Base-by-base conservation (phyloP, 441 rosid genomes). In the Croton setiger region DNA sequence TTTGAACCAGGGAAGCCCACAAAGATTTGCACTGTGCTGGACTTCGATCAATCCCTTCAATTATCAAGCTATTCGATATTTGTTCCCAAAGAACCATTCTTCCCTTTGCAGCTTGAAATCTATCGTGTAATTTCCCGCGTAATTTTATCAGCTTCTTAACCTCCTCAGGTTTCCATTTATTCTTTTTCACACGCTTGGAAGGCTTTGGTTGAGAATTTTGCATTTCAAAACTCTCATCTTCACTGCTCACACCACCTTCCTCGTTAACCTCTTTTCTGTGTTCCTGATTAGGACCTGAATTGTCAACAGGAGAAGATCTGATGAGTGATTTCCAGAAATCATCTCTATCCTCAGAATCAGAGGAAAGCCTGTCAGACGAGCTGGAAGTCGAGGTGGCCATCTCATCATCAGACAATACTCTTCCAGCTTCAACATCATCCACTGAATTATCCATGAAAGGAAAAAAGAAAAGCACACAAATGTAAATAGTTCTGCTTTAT, bases 51-150 rank as follows among this genome's bases (percentile, higher is more conserved):
- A 86, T 41, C 69, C 96, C 99, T 51, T 92, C 88, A 65, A 76
- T 75, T 52, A 79, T 75, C 73, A 94, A 76, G 63, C 74, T 80
- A 9, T 79, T 47, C 66, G 99, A 94, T 74, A 94, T 83, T 81
- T 90, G 96, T 82, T 87, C 86, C 99, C 99, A 94, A n/a, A 94
- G 84, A 44, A 86, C 93, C 99, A 92, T 94, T 79, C 97, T 84
- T 58, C 97, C 93, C 82, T 86, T 88, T 57, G 82, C 94, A 55
- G 84, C 84, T 60, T 85, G 85, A 77, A 94, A 94, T 80, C 85
- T 85, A 56, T 80, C 71, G 72, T 86, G 87, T 68, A 92, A 71
- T 68, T 84, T 82, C 67, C 94, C 87, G 3, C 98, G 90, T 81
- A 79, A 69, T 82, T 82, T 74, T 55, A 94, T 92, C 70, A 94